A percentile compares a stretch with the other conserved stretches of the same genome.
These are phyloP conservation scores for Ophiostoma angusticollis DNA, from an alignment of 2,329 filamentous ascomycete species.

Conservation along the genomic window DNA sequence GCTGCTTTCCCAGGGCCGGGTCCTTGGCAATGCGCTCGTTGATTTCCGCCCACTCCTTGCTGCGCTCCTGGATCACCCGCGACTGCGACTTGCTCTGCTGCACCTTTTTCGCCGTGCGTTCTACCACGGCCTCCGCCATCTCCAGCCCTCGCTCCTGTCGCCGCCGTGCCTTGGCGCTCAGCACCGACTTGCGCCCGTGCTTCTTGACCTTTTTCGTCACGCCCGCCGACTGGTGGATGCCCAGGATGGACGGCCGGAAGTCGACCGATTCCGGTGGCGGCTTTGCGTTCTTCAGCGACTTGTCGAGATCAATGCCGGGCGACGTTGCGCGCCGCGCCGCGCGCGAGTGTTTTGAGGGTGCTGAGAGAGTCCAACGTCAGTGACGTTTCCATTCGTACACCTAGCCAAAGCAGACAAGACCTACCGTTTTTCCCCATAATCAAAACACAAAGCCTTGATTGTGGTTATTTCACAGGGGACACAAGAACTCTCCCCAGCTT, in stretches of 20 bases:
- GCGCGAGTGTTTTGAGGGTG: conserved; percentile 56
- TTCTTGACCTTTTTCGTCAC: conserved; percentile 52
- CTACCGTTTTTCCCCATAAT: conserved; percentile 14
- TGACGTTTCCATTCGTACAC: not conserved
- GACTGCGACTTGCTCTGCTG: conserved; percentile 40
- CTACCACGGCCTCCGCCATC: conserved; percentile 45
- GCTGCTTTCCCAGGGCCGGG: conserved; percentile 6
- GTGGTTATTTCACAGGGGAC: too few species aligned
- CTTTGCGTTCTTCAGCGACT: conserved; percentile 50
- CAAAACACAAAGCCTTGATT: too few species aligned
- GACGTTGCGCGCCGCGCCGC: conserved; percentile 61
- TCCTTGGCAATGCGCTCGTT: conserved; percentile 23
- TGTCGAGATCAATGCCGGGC: conserved; percentile 57
- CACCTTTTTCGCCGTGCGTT: conserved; percentile 44
- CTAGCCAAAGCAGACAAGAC: too few species aligned
- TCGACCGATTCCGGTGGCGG: conserved; percentile 35
- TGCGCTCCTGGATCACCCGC: conserved; percentile 33
- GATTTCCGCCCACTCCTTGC: conserved; percentile 45
- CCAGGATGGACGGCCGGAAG: conserved; percentile 52
- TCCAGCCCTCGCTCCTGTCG: conserved; percentile 46
- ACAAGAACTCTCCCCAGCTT: too few species aligned
- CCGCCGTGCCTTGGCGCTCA: conserved; percentile 41
- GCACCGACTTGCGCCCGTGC: conserved; percentile 36
- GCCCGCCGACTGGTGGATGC: conserved; percentile 53
- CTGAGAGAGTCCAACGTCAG: conserved; percentile 26